Evolutionary conservation across 805 yeast species (phyloP).

Genomic region (Myxozyma geophila): DNA sequence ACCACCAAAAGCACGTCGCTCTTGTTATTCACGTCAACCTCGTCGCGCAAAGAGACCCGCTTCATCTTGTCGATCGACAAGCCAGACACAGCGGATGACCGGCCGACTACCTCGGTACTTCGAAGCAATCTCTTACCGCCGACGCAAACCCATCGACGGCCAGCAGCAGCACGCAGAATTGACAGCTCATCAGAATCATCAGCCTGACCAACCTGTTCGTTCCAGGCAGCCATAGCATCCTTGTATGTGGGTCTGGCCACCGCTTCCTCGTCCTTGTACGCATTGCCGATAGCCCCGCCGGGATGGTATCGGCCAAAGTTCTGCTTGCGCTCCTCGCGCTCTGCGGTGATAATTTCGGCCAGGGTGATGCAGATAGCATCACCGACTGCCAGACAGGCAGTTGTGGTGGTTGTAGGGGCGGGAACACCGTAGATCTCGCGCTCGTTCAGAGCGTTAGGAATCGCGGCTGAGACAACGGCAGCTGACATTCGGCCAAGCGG

Average conservation of each 20-base stretch:
- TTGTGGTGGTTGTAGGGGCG: slow-evolving; percentile 87
- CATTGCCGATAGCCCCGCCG: slow-evolving; percentile 85
- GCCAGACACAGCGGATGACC: slow-evolving; percentile 11
- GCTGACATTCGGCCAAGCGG: slow-evolving; percentile 57
- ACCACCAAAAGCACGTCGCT: slow-evolving; percentile 29
- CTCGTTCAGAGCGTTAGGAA: slow-evolving; percentile 64
- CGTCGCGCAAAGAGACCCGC: slow-evolving; percentile 20
- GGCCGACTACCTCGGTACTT: slow-evolving; percentile 20
- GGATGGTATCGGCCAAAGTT: slow-evolving; percentile 79
- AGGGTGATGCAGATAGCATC: slow-evolving; percentile 80
- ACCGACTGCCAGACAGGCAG: slow-evolving; percentile 72
- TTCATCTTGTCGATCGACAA: slow-evolving; percentile 15
- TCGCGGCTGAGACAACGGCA: slow-evolving; percentile 63
- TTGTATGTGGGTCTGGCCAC: slow-evolving; percentile 6
- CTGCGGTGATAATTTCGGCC: slow-evolving; percentile 66
- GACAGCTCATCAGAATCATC: slow-evolving; percentile 31
- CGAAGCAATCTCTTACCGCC: slow-evolving; percentile 21
- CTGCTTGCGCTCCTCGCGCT: slow-evolving; percentile 56
- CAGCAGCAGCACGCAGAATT: slow-evolving; percentile 35
- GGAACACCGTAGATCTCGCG: slow-evolving; percentile 72
- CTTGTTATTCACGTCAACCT: not conserved
- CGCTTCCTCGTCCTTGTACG: slow-evolving; percentile 42
- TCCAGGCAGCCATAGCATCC: slow-evolving; percentile 34
- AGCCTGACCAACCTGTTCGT: slow-evolving; percentile 27
- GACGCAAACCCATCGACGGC: slow-evolving; percentile 34